Evolutionary conservation across 495 filamentous ascomycete species (phyloP), one percentile per base, ranked within the genome.

Genomic region (Trichoderma reesei): DNA sequence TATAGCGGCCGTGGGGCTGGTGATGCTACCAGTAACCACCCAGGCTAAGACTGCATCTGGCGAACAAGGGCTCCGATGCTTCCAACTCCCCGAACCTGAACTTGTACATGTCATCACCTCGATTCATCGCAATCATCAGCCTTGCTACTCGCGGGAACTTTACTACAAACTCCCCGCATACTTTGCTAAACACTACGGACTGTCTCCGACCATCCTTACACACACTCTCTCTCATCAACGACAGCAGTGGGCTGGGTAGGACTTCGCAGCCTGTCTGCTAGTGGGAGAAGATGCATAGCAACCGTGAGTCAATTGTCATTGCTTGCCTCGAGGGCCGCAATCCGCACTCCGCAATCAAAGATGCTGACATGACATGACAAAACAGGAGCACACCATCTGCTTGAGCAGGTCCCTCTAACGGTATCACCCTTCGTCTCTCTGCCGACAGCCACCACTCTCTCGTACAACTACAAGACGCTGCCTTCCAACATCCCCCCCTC

Each of bases 351-450:
- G n/a, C n/a, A n/a, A n/a, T n/a, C n/a, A n/a, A n/a, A 44, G 11
- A 36, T 11, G 34, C 41, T 44, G 60, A 66, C 65, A 68, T n/a
- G 70, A 59, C 59, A 6, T 33, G 65, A 1, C 62, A 5, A n/a
- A n/a, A n/a, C 61, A 94, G 90, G 84, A 64, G 85, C 90, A 4
- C 92, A 97, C 75, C 89, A 89, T 26, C 85, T 96, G 66, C 89
- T 98, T 56, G 89, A 90, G 66, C 94, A 98, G 76, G 84, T 97
- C 62, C 90, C 92, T 62, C 82, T 98, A 61, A 93, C 90, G 65
- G 91, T 97, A 63, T 96, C 92, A 38, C 94, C 94, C 33, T 96
- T 96, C 80, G 86, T 97, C 74, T 88, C 86, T 65, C 90, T 98
- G 44, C 94, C 95, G 37, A 86, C 89, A 9, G 87, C 94, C 34